Evolutionary conservation across 192 early-diverging fungal species (phyloP).

Genomic region (Backusella morwellensis): DNA sequence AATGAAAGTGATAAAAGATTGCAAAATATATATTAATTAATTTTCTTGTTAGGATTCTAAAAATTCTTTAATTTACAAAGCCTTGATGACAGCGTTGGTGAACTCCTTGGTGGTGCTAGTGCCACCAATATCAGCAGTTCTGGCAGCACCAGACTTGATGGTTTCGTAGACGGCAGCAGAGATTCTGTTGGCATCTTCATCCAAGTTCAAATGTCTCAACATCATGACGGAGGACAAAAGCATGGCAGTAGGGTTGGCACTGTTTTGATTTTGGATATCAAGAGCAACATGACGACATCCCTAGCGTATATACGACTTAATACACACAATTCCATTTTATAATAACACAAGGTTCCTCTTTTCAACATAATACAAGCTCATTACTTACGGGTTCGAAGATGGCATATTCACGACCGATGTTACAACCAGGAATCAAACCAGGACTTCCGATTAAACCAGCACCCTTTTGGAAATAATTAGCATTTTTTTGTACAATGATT

Average conservation of each 20-base stretch:
- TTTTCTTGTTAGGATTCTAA: background rate
- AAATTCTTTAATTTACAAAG: conserved; percentile 45
- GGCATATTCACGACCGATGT: conserved; percentile 96
- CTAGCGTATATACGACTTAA: conserved; percentile 70
- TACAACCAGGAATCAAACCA: conserved; percentile 96
- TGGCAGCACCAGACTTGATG: conserved; percentile 65
- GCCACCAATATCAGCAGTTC: conserved; percentile 91
- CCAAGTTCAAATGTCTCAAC: conserved; percentile 92
- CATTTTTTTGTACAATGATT: background rate
- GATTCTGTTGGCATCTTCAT: conserved; percentile 89
- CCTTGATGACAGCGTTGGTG: conserved; percentile 81
- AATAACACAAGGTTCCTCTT: conserved; percentile 92
- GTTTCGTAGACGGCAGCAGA: conserved; percentile 87
- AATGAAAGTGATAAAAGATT: background rate
- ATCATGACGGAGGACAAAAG: conserved; percentile 92
- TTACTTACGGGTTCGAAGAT: conserved; percentile 92
- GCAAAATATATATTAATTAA: background rate
- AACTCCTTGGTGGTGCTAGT: conserved; percentile 87
- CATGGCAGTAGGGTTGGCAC: conserved; percentile 96
- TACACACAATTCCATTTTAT: conserved; percentile 91
- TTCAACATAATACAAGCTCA: conserved; percentile 58
- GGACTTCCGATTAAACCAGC: conserved; percentile 95
- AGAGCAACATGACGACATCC: conserved; percentile 98
- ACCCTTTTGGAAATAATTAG: conserved; percentile 44
- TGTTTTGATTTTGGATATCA: conserved; percentile 93